Base-by-base conservation (phyloP, 1,284 basidiomycete genomes). In the Naganishia liquefaciens region DNA sequence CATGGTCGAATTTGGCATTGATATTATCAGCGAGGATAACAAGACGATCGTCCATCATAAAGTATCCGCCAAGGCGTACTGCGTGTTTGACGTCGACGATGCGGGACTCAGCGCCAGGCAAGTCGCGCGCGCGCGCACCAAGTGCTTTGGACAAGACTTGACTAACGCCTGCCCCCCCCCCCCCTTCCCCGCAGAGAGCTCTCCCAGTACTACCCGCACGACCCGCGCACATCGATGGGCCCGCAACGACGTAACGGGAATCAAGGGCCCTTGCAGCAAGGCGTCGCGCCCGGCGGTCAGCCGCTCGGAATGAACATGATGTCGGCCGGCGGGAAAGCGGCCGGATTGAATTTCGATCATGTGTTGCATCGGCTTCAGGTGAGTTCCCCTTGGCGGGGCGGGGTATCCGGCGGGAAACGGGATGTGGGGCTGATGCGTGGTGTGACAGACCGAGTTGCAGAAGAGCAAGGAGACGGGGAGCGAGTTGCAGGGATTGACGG, bases 21-120 rank as follows among this genome's bases (percentile, higher is more conserved):
- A 99, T 80, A 99, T 99, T 68, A 90, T 97, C 64, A 92, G 92
- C 68, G 95, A 99, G 75, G 96, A 99, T 81, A 97, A 96, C 83
- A 93, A 93, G 80, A 93, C 93, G 0, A 93, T 97, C 68, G 88
- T 99, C 54, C 95, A 99, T 79, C 94, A 98, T 82, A 98, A 98
- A 77, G 96, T 99, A 44, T 91, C 95, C 11, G 93, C 93, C 15
- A 90, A 91, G 49, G 92, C 93, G 39, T 86, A 93, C 66, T 91
- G 94, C 70, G 87, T 96, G 10, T 87, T 95, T 73, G 87, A 84
- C 0, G 87, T 91, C 44, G 90, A 93, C 65, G 95, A 99, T 74
- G 88, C 86, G 0, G 71, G 74, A 4, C 39, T 71, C 5, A 77
- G 75, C 63, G 74, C 76, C 15, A 70, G 78, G 77, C 78, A 37